phyloP scores from a whole-genome alignment of 139 green algal genomes.

The Micromonas commoda region DNA sequence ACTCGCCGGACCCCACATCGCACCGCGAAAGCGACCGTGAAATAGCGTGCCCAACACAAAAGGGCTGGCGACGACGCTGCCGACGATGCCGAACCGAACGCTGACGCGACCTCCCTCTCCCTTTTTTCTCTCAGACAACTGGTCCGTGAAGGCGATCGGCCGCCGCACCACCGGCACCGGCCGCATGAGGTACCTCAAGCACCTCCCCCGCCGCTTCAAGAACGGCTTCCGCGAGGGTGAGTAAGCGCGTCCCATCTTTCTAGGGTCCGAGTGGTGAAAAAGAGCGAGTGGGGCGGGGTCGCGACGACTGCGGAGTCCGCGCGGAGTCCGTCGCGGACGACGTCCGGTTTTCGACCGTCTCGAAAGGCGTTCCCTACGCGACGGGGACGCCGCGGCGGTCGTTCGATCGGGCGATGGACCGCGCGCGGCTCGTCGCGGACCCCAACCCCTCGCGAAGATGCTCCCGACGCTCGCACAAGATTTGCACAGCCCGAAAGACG shows the following conservation, averaged over 20 bases:
- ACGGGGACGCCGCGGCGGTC: too few species aligned
- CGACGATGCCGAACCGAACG: background rate
- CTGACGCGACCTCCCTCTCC: background rate
- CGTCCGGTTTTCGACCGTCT: too few species aligned
- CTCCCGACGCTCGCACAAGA: too few species aligned
- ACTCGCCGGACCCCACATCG: background rate
- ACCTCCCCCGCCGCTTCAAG: slow-evolving; percentile 81
- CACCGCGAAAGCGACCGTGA: background rate
- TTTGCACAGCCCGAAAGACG: too few species aligned
- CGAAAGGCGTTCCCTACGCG: too few species aligned
- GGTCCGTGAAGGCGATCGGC: slow-evolving; percentile 92
- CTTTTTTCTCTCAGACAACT: slow-evolving; percentile 76
- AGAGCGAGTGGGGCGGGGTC: too few species aligned
- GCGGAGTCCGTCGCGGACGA: too few species aligned
- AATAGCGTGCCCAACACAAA: background rate
- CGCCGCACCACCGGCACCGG: slow-evolving; percentile 97
- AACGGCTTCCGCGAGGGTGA: slow-evolving; percentile 74
- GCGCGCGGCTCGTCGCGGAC: too few species aligned
- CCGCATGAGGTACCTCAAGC: slow-evolving; percentile 89
- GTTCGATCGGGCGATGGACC: too few species aligned
- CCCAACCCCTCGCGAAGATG: too few species aligned
- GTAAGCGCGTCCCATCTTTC: background rate
- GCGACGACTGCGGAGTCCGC: too few species aligned
- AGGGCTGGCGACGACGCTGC: background rate
- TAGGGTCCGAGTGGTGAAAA: too few species aligned